Evolutionary conservation across 345 rosid genomes (phyloP).

Genomic region (Microcos paniculata): DNA sequence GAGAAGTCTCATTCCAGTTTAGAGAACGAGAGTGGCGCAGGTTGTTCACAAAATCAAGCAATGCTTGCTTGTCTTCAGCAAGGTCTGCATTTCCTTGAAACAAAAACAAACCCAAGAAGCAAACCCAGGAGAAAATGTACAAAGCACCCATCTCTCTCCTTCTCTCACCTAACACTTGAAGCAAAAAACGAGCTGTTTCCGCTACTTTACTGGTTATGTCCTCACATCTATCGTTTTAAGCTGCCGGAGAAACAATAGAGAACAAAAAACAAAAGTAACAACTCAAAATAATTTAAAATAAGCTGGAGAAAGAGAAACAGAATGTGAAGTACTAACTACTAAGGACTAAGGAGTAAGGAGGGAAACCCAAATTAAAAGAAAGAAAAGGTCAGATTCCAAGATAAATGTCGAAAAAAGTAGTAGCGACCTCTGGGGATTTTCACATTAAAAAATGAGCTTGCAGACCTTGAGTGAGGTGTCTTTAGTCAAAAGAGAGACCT

Average conservation of each 20-base stretch:
- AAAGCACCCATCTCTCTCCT: constrained; percentile 30
- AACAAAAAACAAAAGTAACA: constrained; percentile 14
- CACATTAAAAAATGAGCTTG: constrained; percentile 35
- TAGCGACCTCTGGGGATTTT: constrained; percentile 35
- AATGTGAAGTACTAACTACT: constrained; percentile 47
- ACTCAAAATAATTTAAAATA: constrained; percentile 18
- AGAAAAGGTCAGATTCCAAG: constrained; percentile 46
- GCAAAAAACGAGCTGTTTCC: constrained; percentile 57
- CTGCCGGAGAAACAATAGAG: constrained; percentile 18
- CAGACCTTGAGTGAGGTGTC: constrained; percentile 38
- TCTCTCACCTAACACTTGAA: constrained; percentile 2
- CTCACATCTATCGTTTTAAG: constrained; percentile 17
- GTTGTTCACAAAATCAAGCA: constrained; percentile 56
- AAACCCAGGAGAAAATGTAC: constrained; percentile 33
- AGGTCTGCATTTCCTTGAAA: constrained; percentile 46
- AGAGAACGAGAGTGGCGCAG: constrained; percentile 54
- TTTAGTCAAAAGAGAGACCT: constrained; percentile 31
- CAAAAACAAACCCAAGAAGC: constrained; percentile 33
- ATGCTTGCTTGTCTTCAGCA: constrained; percentile 67
- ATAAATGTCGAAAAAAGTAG: constrained; percentile 49
- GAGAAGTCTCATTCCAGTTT: constrained; percentile 56
- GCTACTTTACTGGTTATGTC: constrained; percentile 18
- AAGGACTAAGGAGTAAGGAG: constrained; percentile 8
- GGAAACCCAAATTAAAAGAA: background rate
- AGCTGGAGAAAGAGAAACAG: constrained; percentile 29